A percentile compares a stretch with the other conserved stretches of the same genome.
phyloP scores from a whole-genome alignment of 495 filamentous ascomycete species.

The Aspergillus nidulans region DNA sequence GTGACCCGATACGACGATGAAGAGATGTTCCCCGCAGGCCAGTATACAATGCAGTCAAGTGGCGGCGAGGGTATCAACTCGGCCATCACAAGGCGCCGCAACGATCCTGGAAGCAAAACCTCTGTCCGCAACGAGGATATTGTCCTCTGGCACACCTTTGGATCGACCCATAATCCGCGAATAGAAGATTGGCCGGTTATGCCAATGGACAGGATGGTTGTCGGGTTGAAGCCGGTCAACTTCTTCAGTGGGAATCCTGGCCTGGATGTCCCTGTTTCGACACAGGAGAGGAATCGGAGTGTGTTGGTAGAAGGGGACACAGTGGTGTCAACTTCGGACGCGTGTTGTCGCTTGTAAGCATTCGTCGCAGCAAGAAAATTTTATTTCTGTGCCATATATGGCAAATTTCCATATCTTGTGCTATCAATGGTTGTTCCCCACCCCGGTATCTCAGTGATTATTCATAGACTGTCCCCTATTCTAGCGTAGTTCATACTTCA shows the following conservation, averaged over 20 bases:
- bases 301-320: constrained; percentile 17
- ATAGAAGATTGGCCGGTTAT: constrained; percentile 66
- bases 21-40: constrained; percentile 74
- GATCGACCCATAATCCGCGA: constrained; percentile 55
- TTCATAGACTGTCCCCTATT: no score
- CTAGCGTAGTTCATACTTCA: no score
- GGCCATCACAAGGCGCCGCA: constrained; percentile 17
- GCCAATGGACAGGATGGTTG: constrained; percentile 41
- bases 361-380: no score
- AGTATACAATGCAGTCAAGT: constrained; percentile 78
- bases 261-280: constrained; percentile 30
- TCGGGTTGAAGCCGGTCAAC: constrained; percentile 63
- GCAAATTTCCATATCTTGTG: no score
- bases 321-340: not conserved
- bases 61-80: constrained; percentile 41
- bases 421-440: no score
- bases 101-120: constrained; percentile 14
- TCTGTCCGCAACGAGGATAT: constrained; percentile 47
- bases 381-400: no score
- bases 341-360: not conserved
- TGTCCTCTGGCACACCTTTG: constrained; percentile 52
- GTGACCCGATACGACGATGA: constrained; percentile 70
- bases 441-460: no score
- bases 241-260: constrained; percentile 71
- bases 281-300: constrained; percentile 29